Base-by-base conservation (phyloP, 441 rosid genomes). In the Pelargonium fulgidum region DNA sequence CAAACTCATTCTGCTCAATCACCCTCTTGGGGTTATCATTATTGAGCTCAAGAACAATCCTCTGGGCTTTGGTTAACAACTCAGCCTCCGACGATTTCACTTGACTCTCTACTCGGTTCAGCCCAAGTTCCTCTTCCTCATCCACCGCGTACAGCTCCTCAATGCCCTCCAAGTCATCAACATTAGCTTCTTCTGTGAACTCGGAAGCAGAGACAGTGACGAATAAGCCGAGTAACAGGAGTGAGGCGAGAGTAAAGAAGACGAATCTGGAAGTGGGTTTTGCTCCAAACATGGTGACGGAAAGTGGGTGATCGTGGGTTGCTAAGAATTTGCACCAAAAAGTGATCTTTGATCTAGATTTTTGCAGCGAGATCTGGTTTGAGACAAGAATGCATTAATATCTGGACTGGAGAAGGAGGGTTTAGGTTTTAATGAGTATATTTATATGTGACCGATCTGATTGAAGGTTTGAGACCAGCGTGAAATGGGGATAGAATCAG, bases 1-100 rank as follows among this genome's bases (percentile, higher is more conserved):
- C 93, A 71, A 69, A 84, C 78, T 87, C 90, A 66, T 78, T 85
- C 67, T 76, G 84, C 44, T 82, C 85, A 39, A 82, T 76, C 17
- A 77, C 72, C 67, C 84, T 81, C 79, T 73, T 82, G 67, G 81
- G 67, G 64, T 80, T 87, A 59, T 92, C 91, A 59, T 71, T 79
- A 67, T 87, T 84, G 62, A 92, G 84, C 80, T 92, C 97, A 19
- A 90, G 70, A 3, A 90, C 92, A 66, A 90, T 89, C 80, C 92
- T 85, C 76, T 92, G 97, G 7, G 97, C 96, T 75, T 77, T 89
- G 3, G 89, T 82, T 71, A 92, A 74, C 36, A 88, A 86, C 78
- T 85, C 85, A 6, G 93, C 98, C 68, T 90, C 97, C 2, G 86
- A 82, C 20, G 70, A 74, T 64, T 77, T 83, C 9, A 64, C 77